phyloP scores from a whole-genome alignment of 768 basidiomycete species.

The Podaxis rugospora region DNA sequence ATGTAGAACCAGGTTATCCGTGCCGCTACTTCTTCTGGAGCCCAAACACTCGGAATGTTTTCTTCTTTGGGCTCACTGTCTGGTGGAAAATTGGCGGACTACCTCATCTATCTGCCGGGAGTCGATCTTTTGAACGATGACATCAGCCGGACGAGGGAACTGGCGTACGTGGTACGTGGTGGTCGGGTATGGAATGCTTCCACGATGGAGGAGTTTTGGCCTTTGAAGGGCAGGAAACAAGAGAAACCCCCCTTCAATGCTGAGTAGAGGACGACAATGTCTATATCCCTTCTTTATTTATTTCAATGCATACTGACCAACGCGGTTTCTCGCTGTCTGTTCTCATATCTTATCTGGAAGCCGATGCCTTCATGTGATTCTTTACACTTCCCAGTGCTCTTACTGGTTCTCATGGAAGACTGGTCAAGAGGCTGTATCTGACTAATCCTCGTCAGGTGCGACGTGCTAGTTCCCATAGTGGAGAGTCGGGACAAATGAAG shows the following conservation, averaged over 20 bases:
- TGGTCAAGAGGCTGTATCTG: background rate
- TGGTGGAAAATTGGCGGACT: conserved; percentile 66
- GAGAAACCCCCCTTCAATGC: conserved; percentile 56
- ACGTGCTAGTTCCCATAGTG: background rate
- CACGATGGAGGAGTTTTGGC: conserved; percentile 70
- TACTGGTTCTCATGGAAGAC: background rate
- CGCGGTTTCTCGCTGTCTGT: background rate
- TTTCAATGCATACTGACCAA: background rate
- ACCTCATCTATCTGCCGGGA: conserved; percentile 59
- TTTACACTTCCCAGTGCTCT: too few relatives aligned
- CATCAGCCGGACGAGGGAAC: conserved; percentile 39
- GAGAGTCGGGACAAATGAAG: background rate
- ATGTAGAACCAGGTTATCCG: conserved; percentile 45
- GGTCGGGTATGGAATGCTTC: conserved; percentile 69
- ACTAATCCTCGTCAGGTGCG: background rate
- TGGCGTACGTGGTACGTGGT: conserved; percentile 56
- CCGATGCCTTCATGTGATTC: background rate
- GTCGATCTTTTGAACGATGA: conserved; percentile 53
- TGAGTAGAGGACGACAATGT: conserved; percentile 23
- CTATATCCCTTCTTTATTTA: background rate
- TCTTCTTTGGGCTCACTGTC: conserved; percentile 59
- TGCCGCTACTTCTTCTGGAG: conserved; percentile 65
- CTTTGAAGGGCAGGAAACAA: conserved; percentile 53
- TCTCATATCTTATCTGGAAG: too few relatives aligned
- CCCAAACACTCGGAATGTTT: conserved; percentile 59